phyloP scores from a whole-genome alignment of 1,284 basidiomycete genomes.

The Exsudoporus floridanus region DNA sequence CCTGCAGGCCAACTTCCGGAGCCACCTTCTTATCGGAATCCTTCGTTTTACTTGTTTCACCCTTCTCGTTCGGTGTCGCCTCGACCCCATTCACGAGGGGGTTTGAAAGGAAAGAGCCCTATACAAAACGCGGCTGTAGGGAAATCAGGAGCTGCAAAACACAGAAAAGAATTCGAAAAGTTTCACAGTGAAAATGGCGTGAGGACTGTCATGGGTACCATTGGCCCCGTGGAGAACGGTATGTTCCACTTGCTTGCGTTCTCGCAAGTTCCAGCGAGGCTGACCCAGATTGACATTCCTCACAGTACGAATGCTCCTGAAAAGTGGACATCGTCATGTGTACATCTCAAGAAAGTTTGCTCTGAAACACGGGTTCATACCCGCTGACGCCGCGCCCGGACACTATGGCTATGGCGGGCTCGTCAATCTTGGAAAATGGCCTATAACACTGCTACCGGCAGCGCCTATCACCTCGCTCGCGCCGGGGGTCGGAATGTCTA shows the following conservation, averaged over 20 bases:
- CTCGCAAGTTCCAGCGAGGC: background rate
- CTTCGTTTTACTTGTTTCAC: slow-evolving; percentile 66
- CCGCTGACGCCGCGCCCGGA: slow-evolving; percentile 77
- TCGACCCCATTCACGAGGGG: slow-evolving; percentile 35
- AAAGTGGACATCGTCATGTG: slow-evolving; percentile 91
- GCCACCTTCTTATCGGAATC: slow-evolving; percentile 62
- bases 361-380: slow-evolving; percentile 85
- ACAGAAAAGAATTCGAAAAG: slow-evolving; percentile 77
- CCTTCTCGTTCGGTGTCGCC: slow-evolving; percentile 7
- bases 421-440: slow-evolving; percentile 80
- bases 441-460: slow-evolving; percentile 56
- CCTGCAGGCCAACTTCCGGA: slow-evolving; percentile 58
- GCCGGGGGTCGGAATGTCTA: slow-evolving; percentile 13
- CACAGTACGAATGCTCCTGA: slow-evolving; percentile 88
- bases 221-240: slow-evolving; percentile 89
- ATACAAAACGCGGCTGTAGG: slow-evolving; percentile 17
- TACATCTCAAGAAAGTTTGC: slow-evolving; percentile 97
- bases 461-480: slow-evolving; percentile 31
- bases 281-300: slow-evolving; percentile 8
- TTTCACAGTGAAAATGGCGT: slow-evolving; percentile 93
- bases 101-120: slow-evolving; percentile 37
- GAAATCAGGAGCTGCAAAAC: slow-evolving; percentile 49
- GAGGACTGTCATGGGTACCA: slow-evolving; percentile 86
- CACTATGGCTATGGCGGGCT: slow-evolving; percentile 85
- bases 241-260: slow-evolving; percentile 3